phyloP scores from a whole-genome alignment of 805 yeast species.

The Candida schatavii region DNA sequence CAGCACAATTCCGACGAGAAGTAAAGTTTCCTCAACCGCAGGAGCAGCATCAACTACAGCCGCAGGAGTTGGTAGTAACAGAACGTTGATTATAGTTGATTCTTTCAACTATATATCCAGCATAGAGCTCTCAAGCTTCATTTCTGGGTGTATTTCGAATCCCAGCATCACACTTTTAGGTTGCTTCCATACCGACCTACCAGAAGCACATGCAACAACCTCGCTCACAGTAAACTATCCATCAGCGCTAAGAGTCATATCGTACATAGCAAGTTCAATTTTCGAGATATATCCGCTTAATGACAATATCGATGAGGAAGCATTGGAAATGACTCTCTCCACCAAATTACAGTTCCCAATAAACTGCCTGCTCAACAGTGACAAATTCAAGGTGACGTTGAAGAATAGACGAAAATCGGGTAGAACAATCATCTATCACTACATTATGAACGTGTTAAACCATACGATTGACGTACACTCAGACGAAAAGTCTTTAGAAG shows the following conservation, averaged over 20 bases:
- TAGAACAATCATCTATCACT: conserved; percentile 58
- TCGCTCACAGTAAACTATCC: conserved; percentile 45
- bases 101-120: conserved; percentile 59
- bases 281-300: conserved; percentile 55
- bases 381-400: conserved; percentile 46
- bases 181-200: conserved; percentile 36
- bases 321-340: conserved; percentile 34
- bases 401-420: conserved; percentile 84
- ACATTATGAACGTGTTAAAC: conserved; percentile 45
- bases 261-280: conserved; percentile 73
- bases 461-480: conserved; percentile 40
- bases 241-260: conserved; percentile 45
- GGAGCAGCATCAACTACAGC: not conserved
- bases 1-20: not conserved
- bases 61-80: conserved; percentile 17
- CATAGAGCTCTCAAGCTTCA: conserved; percentile 45
- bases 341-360: conserved; percentile 47
- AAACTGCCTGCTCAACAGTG: conserved; percentile 37
- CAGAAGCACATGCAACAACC: conserved; percentile 33
- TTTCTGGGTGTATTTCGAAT: conserved; percentile 41
- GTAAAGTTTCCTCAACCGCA: conserved; percentile 8
- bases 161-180: conserved; percentile 33
- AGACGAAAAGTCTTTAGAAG: conserved; percentile 16
- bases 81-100: conserved; percentile 57
- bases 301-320: conserved; percentile 44